phyloP scores from a whole-genome alignment of 208 protist species.

The Acanthamoeba culbertsoni region DNA sequence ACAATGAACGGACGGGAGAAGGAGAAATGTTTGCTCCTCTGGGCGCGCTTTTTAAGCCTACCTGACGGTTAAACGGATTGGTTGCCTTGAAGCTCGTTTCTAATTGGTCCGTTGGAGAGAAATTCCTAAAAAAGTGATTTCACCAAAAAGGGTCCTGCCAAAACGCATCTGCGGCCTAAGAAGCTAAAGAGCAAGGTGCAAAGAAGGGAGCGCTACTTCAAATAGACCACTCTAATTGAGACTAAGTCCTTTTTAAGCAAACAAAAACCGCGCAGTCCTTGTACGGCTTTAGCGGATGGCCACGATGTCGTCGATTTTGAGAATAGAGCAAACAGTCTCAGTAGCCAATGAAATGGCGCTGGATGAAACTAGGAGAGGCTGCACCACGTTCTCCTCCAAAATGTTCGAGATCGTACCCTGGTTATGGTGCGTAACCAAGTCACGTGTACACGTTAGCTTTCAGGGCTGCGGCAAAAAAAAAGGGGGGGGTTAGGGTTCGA shows the following conservation, averaged over 20 bases:
- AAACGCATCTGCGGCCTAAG: not conserved
- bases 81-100: not conserved
- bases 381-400: constrained; percentile 96
- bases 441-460: not conserved
- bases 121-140: not conserved
- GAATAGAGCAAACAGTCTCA: constrained; percentile 97
- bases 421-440: not conserved
- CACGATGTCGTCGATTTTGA: constrained; percentile 97
- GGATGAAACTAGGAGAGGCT: constrained; percentile 96
- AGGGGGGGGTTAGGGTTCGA: not conserved
- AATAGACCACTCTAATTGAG: no score
- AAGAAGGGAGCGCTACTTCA: no score
- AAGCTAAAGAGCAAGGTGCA: not conserved
- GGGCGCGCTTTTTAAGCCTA: not conserved
- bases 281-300: not conserved
- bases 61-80: not conserved
- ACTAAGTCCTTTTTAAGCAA: not conserved
- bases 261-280: not conserved
- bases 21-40: not conserved
- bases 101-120: not conserved
- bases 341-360: constrained; percentile 96
- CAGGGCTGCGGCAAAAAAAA: not conserved
- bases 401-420: constrained; percentile 95
- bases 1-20: not conserved
- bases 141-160: not conserved